A percentile compares a stretch with the other conserved stretches of the same genome.
Evolutionary conservation across 345 rosid genomes (phyloP).

Genomic region (Lepidium didymum): DNA sequence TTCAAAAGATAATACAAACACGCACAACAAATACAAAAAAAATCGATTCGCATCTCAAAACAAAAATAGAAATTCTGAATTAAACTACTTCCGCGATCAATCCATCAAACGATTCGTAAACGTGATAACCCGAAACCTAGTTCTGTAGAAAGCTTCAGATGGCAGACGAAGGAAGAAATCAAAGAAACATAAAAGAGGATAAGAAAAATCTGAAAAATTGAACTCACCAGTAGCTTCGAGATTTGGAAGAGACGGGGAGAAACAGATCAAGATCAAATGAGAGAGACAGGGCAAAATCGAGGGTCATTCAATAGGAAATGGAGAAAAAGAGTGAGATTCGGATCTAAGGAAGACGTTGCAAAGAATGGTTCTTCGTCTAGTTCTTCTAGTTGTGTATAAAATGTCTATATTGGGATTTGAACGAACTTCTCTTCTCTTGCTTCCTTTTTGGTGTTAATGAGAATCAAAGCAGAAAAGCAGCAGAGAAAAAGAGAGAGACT

Average conservation of each 20-base stretch:
- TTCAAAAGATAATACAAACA: not conserved
- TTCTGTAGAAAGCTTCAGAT: not conserved
- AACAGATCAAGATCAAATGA: not conserved
- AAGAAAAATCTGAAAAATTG: not conserved
- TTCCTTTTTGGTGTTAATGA: slow-evolving; percentile 1
- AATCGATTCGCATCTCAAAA: not conserved
- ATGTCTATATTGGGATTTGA: slow-evolving; percentile 14
- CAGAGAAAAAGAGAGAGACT: not conserved
- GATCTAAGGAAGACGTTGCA: slow-evolving; percentile 2
- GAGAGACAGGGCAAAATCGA: not conserved
- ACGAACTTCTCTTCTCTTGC: slow-evolving; percentile 6
- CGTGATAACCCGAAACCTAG: not conserved
- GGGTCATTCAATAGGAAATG: not conserved
- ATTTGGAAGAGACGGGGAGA: not conserved
- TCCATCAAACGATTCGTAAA: not conserved
- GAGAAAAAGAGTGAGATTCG: slow-evolving; percentile 12
- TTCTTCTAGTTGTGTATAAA: not conserved
- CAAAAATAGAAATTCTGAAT: not conserved
- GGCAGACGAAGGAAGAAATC: not conserved
- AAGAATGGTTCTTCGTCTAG: not conserved
- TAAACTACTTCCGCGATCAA: not conserved
- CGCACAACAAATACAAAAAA: not conserved
- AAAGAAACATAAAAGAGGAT: not conserved
- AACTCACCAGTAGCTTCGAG: slow-evolving; percentile 10
- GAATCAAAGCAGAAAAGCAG: slow-evolving; percentile 5